Evolutionary conservation across 2,329 filamentous ascomycete species (phyloP).

Genomic region (Fusarium keratoplasticum): DNA sequence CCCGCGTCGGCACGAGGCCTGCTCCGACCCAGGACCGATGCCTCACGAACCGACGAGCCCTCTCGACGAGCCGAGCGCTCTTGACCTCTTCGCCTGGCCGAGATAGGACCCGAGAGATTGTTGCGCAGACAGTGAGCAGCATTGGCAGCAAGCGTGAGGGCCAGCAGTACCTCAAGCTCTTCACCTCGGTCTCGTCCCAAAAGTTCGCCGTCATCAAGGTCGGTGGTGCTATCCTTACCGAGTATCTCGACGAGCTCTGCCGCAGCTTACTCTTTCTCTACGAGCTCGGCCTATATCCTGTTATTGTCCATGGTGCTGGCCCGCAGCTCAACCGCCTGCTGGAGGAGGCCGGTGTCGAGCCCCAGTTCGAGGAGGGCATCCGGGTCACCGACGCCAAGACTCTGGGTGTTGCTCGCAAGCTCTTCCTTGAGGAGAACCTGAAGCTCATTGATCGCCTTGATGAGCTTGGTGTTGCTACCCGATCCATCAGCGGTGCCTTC

Average conservation of each 20-base stretch:
- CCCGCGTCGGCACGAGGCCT: conserved; percentile 27
- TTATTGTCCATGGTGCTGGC: conserved; percentile 94
- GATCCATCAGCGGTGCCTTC: conserved; percentile 92
- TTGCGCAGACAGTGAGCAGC: conserved; percentile 79
- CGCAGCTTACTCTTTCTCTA: too few species aligned
- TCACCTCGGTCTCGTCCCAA: conserved; percentile 95
- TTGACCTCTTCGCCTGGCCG: conserved; percentile 35
- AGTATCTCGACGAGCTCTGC: conserved; percentile 86
- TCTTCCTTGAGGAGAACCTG: conserved; percentile 92
- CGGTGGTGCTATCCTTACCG: conserved; percentile 93
- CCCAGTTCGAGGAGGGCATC: conserved; percentile 96
- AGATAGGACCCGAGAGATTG: conserved; percentile 51
- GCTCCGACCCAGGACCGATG: conserved; percentile 42
- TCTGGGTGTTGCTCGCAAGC: conserved; percentile 86
- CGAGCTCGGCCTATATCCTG: conserved; percentile 90
- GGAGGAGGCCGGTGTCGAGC: conserved; percentile 91
- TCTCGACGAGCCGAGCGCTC: conserved; percentile 40
- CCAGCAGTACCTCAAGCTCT: conserved; percentile 97
- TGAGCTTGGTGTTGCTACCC: conserved; percentile 86
- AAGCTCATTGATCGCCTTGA: conserved; percentile 85
- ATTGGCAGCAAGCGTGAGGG: conserved; percentile 97
- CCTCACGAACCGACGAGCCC: conserved; percentile 42
- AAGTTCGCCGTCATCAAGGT: conserved; percentile 99
- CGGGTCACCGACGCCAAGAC: conserved; percentile 96
- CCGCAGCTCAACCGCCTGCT: conserved; percentile 94